Evolutionary conservation across 2,329 filamentous ascomycete genomes (phyloP), one percentile per base, ranked within the genome.

Genomic region (Aureobasidium sp.): DNA sequence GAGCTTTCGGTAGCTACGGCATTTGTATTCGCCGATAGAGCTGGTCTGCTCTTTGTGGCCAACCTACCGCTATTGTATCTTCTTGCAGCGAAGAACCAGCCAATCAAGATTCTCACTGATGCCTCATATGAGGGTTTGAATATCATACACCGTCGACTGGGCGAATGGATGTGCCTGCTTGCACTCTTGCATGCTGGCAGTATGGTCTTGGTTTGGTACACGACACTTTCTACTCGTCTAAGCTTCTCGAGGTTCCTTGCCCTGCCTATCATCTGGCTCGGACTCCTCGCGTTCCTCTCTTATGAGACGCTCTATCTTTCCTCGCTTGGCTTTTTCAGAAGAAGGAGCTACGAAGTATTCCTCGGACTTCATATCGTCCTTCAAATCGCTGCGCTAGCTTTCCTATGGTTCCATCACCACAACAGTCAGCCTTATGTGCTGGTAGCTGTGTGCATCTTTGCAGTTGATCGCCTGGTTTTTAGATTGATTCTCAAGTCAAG

Each of bases 91-190:
- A 89, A 88, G 70, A 88, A 85, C 63, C 85, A 87, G 65, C 86
- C 85, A 0, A 69, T 88, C 37, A 82, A 82, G 63, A 67, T 78
- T 1, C 73, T 88, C 20, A 87, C 85, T 0, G 84, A 85, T 4
- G 80, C 81, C 65, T 87, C 84, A 0, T 88, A 88, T 68, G 85
- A 88, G 71, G 80, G 82, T 5, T 75, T 88, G 46, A 87, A 88
- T 69, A 81, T 88, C 50, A 80, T 87, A 61, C 85, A 88, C 69
- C 82, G 85, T 39, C 78, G 85, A 5, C 76, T 87, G 1, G 85
- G 85, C 27, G 84, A 87, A 70, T 70, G 83, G 32, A 77, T 87
- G 72, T 87, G 84, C 68, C 71, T 86, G n/a, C 76, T 82, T 42
- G 84, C 83, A 1, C 66, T 83, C 0, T 64, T 87, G 0, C 86